phyloP scores from a whole-genome alignment of 2,329 filamentous ascomycete genomes.

The Ophiostoma novo-ulmi region DNA sequence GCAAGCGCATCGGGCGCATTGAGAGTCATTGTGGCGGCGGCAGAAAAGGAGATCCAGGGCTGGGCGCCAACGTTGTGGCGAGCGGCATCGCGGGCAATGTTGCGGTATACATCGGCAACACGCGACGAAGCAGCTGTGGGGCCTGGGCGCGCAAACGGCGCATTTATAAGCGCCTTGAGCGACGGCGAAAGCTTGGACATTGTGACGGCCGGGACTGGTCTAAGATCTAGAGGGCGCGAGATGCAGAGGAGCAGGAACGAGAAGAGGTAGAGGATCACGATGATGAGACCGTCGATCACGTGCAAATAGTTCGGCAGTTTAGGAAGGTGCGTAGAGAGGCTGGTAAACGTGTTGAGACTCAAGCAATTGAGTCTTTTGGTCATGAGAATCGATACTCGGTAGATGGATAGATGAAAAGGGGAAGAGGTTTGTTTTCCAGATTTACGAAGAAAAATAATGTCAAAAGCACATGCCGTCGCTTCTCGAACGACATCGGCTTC shows the following conservation, averaged over 20 bases:
- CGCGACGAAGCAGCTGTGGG: constrained; percentile 59
- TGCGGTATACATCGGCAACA: constrained; percentile 59
- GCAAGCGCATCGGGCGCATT: constrained; percentile 75
- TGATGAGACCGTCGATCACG: constrained; percentile 1
- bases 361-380: neutral
- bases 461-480: constrained; percentile 7
- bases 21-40: constrained; percentile 77
- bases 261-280: neutral
- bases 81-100: constrained; percentile 58
- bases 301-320: neutral
- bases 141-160: constrained; percentile 60
- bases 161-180: constrained; percentile 69
- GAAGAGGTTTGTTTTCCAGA: neutral
- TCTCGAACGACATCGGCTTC: neutral
- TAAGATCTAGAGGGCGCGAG: neutral
- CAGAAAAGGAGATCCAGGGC: constrained; percentile 64
- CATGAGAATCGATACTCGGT: neutral
- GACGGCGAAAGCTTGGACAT: constrained; percentile 70
- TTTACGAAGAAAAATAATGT: neutral
- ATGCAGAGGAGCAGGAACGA: neutral
- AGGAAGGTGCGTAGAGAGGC: neutral
- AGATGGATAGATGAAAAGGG: neutral
- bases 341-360: neutral
- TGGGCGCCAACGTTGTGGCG: constrained; percentile 56
- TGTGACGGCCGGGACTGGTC: constrained; percentile 25